phyloP scores from a whole-genome alignment of 139 green algal species.

The Closterium sp. region DNA sequence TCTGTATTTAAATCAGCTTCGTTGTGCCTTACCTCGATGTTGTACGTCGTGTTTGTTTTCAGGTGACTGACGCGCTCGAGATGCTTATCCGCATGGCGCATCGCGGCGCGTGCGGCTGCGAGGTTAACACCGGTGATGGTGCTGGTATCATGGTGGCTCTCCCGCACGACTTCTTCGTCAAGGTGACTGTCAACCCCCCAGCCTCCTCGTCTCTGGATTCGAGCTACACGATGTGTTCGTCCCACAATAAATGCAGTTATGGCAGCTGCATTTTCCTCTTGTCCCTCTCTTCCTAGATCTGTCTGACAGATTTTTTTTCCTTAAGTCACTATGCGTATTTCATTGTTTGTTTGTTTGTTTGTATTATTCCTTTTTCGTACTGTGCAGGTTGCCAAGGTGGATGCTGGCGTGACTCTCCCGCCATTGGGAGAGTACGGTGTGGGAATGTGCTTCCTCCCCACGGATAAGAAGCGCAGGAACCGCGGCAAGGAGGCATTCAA shows the following conservation, averaged over 20 bases:
- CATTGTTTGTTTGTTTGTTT: not conserved
- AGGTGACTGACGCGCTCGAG: constrained; percentile 80
- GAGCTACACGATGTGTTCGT: not conserved
- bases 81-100: constrained; percentile 89
- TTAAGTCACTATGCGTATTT: not conserved
- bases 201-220: not conserved
- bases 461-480: constrained; percentile 61
- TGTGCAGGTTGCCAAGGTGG: constrained; percentile 27
- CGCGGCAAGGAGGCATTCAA: constrained; percentile 55
- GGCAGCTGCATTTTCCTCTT: not conserved
- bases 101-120: constrained; percentile 87
- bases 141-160: constrained; percentile 89
- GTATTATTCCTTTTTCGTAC: constrained; percentile 10
- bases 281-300: not conserved
- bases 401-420: constrained; percentile 21
- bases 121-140: constrained; percentile 91
- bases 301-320: not conserved
- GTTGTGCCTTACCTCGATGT: too few relatives aligned
- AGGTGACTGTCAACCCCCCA: constrained; percentile 27
- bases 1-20: too few relatives aligned
- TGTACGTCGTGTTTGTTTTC: not conserved
- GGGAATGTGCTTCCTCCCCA: constrained; percentile 85
- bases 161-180: constrained; percentile 82
- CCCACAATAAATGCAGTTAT: not conserved
- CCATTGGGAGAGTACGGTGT: constrained; percentile 68